Percentiles rank a stretch among this genome's conserved stretches.
Evolutionary conservation across 768 basidiomycete species (phyloP).

Genomic region (Pholiota microspora): DNA sequence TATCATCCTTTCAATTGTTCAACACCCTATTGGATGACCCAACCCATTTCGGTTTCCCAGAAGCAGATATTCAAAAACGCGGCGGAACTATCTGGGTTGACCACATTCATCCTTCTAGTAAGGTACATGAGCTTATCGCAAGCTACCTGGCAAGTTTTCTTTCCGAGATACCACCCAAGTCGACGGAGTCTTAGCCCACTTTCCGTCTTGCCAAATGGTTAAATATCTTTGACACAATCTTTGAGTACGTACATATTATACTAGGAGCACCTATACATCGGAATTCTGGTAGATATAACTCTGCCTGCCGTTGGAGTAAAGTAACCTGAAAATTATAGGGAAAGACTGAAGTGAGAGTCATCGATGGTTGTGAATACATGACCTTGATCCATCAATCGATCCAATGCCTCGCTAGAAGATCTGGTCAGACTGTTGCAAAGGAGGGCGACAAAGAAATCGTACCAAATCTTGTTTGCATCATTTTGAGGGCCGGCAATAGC

Average conservation of each 20-base stretch:
- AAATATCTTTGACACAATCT: background rate
- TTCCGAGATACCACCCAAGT: constrained; percentile 8
- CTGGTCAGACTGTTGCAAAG: background rate
- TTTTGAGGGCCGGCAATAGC: constrained; percentile 44
- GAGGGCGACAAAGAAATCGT: background rate
- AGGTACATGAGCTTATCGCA: constrained; percentile 48
- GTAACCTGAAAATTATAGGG: constrained; percentile 24
- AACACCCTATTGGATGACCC: constrained; percentile 46
- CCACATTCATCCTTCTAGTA: constrained; percentile 50
- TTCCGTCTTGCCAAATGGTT: background rate
- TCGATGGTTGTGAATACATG: constrained; percentile 77
- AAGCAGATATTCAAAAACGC: constrained; percentile 26
- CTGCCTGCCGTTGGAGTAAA: background rate
- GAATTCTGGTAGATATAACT: background rate
- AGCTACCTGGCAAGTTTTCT: constrained; percentile 40
- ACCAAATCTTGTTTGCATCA: constrained; percentile 66
- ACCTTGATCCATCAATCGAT: constrained; percentile 78
- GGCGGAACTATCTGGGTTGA: constrained; percentile 51
- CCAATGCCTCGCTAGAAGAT: constrained; percentile 62
- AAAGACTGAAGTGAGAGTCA: constrained; percentile 73
- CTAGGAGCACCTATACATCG: background rate
- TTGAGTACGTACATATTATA: background rate
- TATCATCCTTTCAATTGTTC: constrained; percentile 48
- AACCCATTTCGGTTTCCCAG: constrained; percentile 33
- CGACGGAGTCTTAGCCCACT: background rate